Conservation (phyloP, 768 basidiomycete genomes). For the Polyporus arcularius region DNA sequence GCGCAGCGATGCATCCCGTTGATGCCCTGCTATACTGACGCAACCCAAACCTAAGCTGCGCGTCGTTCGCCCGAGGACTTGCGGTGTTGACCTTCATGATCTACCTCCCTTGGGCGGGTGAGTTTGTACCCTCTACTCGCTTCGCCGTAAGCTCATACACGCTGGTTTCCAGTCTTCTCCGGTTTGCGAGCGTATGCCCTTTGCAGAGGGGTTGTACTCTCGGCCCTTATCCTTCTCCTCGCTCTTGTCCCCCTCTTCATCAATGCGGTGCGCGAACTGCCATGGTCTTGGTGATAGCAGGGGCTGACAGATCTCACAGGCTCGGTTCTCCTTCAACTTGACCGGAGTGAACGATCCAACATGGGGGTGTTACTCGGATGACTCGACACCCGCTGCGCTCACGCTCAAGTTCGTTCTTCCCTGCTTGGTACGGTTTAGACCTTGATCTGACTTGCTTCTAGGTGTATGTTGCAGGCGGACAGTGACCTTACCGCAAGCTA, state of each 20-base stretch:
- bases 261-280: neutral
- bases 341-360: neutral
- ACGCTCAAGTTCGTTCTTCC: neutral
- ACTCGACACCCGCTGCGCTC: neutral
- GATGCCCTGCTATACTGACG: neutral
- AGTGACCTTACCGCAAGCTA: neutral
- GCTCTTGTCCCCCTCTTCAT: neutral
- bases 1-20: neutral
- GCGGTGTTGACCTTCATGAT: neutral
- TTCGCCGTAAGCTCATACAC: neutral
- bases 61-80: neutral
- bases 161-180: neutral
- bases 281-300: neutral
- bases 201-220: neutral
- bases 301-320: neutral
- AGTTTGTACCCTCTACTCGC: neutral
- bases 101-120: neutral
- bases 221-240: neutral
- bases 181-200: neutral
- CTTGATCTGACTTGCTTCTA: neutral
- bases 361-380: neutral
- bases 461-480: neutral
- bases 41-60: neutral
- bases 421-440: neutral
- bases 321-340: neutral